A percentile compares a stretch with the other conserved stretches of the same genome.
phyloP scores from a whole-genome alignment of 306 rosid species.

The Mimosa bimucronata region DNA sequence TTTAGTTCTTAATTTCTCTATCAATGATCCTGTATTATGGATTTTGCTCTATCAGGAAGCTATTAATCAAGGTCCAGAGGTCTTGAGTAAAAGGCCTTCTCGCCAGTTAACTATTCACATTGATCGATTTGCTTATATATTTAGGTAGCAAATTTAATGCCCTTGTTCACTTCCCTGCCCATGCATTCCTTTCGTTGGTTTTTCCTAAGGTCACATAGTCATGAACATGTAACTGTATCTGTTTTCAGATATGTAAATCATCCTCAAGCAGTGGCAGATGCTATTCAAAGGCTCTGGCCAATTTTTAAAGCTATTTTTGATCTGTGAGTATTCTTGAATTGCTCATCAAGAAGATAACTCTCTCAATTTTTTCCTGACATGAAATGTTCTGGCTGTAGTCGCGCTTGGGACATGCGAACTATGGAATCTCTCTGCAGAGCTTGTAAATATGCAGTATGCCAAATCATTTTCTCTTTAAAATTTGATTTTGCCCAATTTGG shows the following conservation, averaged over 20 bases:
- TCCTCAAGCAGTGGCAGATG: constrained; percentile 98
- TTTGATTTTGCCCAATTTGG: constrained; percentile 25
- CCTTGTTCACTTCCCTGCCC: constrained; percentile 15
- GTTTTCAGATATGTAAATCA: constrained; percentile 82
- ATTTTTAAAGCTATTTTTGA: constrained; percentile 96
- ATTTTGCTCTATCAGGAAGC: constrained; percentile 71
- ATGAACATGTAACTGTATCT: constrained; percentile 44
- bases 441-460: constrained; percentile 92
- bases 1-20: background rate
- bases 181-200: background rate
- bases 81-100: constrained; percentile 72
- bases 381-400: constrained; percentile 56
- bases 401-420: constrained; percentile 99
- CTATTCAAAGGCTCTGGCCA: constrained; percentile 95
- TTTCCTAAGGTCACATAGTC: constrained; percentile 15
- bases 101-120: constrained; percentile 95
- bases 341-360: constrained; percentile 17
- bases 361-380: constrained; percentile 16
- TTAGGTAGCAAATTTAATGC: constrained; percentile 59
- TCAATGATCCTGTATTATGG: constrained; percentile 35
- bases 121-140: constrained; percentile 93
- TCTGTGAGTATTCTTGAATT: constrained; percentile 62
- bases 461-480: constrained; percentile 27
- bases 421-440: constrained; percentile 99
- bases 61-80: constrained; percentile 82